phyloP scores from a whole-genome alignment of 2,329 filamentous ascomycete species.

The Monascus ruber region DNA sequence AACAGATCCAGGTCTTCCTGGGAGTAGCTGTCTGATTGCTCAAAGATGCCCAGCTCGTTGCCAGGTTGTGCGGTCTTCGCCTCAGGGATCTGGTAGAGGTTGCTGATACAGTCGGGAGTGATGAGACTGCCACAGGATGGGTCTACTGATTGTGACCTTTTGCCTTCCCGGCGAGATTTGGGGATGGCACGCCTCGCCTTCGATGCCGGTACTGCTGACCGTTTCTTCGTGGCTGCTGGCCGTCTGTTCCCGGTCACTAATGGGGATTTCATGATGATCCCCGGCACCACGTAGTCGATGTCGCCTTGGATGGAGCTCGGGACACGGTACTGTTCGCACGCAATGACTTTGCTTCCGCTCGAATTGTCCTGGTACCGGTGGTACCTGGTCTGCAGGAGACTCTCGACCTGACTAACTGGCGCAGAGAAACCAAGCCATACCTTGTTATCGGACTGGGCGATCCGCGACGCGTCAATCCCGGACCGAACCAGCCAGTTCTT shows the following conservation, averaged over 20 bases:
- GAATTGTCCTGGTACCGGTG: conserved; percentile 37
- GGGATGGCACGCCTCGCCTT: neutral
- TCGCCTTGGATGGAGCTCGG: conserved; percentile 37
- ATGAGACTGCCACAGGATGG: conserved; percentile 43
- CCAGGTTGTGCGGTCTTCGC: conserved; percentile 27
- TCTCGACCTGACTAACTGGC: conserved; percentile 43
- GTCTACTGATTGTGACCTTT: conserved; percentile 11
- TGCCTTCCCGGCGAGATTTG: conserved; percentile 5
- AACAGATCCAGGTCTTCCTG: conserved; percentile 40
- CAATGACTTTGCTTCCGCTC: conserved; percentile 17
- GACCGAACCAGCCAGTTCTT: conserved; percentile 43
- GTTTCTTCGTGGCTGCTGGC: conserved; percentile 1
- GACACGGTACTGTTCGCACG: conserved; percentile 38
- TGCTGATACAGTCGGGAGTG: conserved; percentile 45
- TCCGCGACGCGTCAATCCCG: conserved; percentile 39
- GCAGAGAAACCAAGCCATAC: conserved; percentile 47
- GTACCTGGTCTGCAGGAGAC: conserved; percentile 43
- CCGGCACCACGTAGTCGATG: conserved; percentile 47
- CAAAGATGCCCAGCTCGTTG: conserved; percentile 44
- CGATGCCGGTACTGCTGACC: conserved; percentile 6
- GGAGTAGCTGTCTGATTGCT: conserved; percentile 43
- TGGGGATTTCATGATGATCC: conserved; percentile 37
- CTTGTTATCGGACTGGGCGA: conserved; percentile 40
- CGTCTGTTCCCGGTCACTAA: conserved; percentile 5
- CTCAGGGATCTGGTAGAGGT: conserved; percentile 37